These are phyloP conservation scores for Lenzites betulinus DNA, from an alignment of 768 basidiomycete species.

Conservation along the genomic window DNA sequence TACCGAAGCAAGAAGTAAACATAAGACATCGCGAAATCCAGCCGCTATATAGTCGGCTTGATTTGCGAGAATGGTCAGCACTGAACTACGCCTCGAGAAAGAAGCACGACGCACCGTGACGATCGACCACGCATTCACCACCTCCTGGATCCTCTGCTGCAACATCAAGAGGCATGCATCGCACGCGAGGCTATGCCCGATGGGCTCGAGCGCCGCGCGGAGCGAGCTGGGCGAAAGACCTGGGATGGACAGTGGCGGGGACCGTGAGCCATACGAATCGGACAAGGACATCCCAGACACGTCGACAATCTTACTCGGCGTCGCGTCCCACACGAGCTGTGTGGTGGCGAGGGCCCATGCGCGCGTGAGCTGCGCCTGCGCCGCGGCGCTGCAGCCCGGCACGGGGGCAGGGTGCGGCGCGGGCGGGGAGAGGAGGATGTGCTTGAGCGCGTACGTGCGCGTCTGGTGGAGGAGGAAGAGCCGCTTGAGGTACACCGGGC, in stretches of 20 bases:
- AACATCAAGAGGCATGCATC: conserved; percentile 61
- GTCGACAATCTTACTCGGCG: conserved; percentile 24
- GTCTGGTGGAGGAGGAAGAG: conserved; percentile 42
- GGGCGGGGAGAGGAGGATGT: conserved; percentile 32
- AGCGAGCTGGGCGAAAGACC: conserved; percentile 69
- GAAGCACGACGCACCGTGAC: conserved; percentile 55
- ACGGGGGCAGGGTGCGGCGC: conserved; percentile 27
- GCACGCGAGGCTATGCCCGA: conserved; percentile 67
- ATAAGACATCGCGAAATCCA: neutral
- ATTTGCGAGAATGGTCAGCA: neutral
- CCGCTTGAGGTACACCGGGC: conserved; percentile 44
- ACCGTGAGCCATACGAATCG: neutral
- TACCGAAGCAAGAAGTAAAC: too few species aligned
- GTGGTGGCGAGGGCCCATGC: conserved; percentile 36
- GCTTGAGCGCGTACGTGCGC: conserved; percentile 39
- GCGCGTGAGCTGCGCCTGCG: conserved; percentile 28
- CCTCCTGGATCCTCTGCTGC: conserved; percentile 60
- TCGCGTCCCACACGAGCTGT: conserved; percentile 32
- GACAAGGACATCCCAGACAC: neutral
- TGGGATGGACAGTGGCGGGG: conserved; percentile 29
- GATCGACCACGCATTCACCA: conserved; percentile 71
- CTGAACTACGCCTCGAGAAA: neutral
- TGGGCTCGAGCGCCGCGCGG: conserved; percentile 65
- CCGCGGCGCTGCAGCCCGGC: conserved; percentile 17
- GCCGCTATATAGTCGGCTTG: conserved; percentile 3